Conservation (phyloP, 192 early-diverging fungal genomes). For the Irineochytrium annulatum region DNA sequence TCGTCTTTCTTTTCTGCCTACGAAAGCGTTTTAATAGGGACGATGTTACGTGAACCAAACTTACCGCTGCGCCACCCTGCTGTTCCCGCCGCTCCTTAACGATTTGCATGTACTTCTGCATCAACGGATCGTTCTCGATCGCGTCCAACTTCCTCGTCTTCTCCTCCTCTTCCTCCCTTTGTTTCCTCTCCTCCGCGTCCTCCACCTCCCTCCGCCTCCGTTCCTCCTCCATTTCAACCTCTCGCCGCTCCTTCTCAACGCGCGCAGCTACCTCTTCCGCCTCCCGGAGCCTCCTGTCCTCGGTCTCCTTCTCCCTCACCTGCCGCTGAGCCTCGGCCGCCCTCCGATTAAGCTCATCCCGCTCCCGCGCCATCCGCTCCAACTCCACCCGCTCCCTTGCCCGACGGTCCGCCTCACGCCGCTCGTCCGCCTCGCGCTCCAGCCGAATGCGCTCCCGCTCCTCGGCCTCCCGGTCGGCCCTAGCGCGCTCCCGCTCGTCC, state of each 20-base stretch:
- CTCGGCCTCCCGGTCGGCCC: slow-evolving; percentile 9
- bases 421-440: slow-evolving; percentile 12
- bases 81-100: slow-evolving; percentile 41
- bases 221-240: slow-evolving; percentile 13
- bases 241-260: slow-evolving; percentile 1
- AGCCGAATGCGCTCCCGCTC: background rate
- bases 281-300: slow-evolving; percentile 9
- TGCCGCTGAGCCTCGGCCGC: background rate
- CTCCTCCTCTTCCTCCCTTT: slow-evolving; percentile 9
- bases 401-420: background rate
- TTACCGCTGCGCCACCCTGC: background rate
- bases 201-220: slow-evolving; percentile 9
- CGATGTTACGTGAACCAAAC: too few relatives aligned
- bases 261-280: slow-evolving; percentile 7
- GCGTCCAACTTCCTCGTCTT: slow-evolving; percentile 18
- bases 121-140: slow-evolving; percentile 37
- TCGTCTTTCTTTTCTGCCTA: too few relatives aligned
- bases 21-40: too few relatives aligned
- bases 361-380: slow-evolving; percentile 13
- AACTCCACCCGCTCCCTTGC: slow-evolving; percentile 16
- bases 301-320: too few relatives aligned
- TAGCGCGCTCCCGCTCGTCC: slow-evolving; percentile 1
- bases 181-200: slow-evolving; percentile 24
- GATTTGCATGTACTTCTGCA: slow-evolving; percentile 46
- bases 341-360: slow-evolving; percentile 6